These are phyloP conservation scores for Fraxinus platypoda DNA, from an alignment of 305 asterid genomes.

Conservation along the genomic window DNA sequence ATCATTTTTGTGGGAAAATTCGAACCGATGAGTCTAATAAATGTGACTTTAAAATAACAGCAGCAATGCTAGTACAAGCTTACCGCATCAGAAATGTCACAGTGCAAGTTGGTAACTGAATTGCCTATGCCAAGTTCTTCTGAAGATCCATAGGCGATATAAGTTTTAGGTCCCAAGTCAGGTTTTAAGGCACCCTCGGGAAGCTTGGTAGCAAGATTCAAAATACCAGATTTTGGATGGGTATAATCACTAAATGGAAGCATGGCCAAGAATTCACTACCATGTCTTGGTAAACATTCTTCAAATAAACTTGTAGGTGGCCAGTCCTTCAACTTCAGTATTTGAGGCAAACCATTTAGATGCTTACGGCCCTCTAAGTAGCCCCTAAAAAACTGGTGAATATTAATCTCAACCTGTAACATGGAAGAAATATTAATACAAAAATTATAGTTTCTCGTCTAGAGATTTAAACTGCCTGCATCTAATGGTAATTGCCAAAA, in stretches of 20 bases:
- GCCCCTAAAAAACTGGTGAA: slow-evolving; percentile 70
- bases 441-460: not conserved
- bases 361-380: slow-evolving; percentile 68
- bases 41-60: not conserved
- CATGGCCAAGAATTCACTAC: slow-evolving; percentile 67
- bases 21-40: not conserved
- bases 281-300: slow-evolving; percentile 79
- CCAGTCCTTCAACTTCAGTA: slow-evolving; percentile 84
- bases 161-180: slow-evolving; percentile 84
- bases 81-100: slow-evolving; percentile 86
- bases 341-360: slow-evolving; percentile 65
- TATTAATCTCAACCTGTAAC: slow-evolving; percentile 67
- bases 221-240: slow-evolving; percentile 54
- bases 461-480: not conserved
- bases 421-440: slow-evolving; percentile 2
- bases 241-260: slow-evolving; percentile 78
- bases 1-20: not conserved
- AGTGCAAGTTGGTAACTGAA: slow-evolving; percentile 77
- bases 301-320: slow-evolving; percentile 68
- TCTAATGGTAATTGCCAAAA: not conserved
- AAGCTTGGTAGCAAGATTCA: slow-evolving; percentile 77
- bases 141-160: slow-evolving; percentile 69
- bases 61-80: slow-evolving; percentile 22
- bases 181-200: slow-evolving; percentile 70
- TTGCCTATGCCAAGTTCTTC: slow-evolving; percentile 80